phyloP scores from a whole-genome alignment of 106 monocot species.

The Dendrobium nobile region DNA sequence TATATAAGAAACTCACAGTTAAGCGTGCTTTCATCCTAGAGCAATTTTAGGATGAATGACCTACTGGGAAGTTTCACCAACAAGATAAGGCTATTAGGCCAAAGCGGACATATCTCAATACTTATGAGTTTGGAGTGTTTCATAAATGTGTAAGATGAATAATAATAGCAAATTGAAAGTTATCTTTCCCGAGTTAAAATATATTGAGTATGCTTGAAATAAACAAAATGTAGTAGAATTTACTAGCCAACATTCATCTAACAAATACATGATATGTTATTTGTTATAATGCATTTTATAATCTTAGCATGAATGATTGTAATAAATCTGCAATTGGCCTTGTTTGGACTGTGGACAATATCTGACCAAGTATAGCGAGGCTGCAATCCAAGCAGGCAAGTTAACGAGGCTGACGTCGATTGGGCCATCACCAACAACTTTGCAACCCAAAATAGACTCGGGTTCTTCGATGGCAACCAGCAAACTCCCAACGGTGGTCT shows the following conservation, averaged over 20 bases:
- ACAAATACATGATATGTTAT: neutral
- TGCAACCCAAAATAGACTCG: constrained; percentile 64
- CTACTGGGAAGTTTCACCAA: too few relatives aligned
- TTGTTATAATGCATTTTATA: neutral
- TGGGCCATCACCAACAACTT: constrained; percentile 79
- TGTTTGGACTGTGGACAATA: constrained; percentile 80
- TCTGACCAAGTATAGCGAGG: constrained; percentile 50
- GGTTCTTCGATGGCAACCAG: constrained; percentile 90
- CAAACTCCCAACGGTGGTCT: constrained; percentile 47
- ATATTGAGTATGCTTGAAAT: too few relatives aligned
- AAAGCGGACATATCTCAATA: too few relatives aligned
- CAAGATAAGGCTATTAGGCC: too few relatives aligned
- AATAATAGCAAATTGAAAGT: neutral
- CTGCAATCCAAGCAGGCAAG: constrained; percentile 48
- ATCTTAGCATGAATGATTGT: neutral
- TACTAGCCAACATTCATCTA: too few relatives aligned
- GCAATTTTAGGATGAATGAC: too few relatives aligned
- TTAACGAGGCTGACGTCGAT: constrained; percentile 55
- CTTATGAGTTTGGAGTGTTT: too few relatives aligned
- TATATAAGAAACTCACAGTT: too few relatives aligned
- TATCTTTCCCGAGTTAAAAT: too few relatives aligned
- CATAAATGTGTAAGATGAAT: too few relatives aligned
- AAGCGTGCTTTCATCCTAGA: too few relatives aligned
- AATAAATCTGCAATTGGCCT: constrained; percentile 40
- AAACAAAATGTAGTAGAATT: too few relatives aligned